Base-by-base conservation (phyloP, 2,329 filamentous ascomycete genomes). In the Fusarium pininemorale region DNA sequence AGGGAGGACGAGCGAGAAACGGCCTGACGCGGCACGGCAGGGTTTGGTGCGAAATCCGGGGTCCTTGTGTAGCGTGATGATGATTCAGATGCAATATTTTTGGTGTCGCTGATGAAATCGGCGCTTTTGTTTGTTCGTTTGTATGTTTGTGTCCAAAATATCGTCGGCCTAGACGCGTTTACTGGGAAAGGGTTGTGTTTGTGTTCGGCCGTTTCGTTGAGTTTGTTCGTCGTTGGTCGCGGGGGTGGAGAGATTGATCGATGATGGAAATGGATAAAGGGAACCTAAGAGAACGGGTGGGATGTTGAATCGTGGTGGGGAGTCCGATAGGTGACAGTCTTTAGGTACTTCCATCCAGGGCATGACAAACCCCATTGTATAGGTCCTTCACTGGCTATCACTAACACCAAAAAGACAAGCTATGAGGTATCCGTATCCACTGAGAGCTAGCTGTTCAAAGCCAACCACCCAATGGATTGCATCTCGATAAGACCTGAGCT, bases 1-100 rank as follows among this genome's bases (percentile, higher is more conserved):
- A 48, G 45, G 45, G 72, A 45, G 55, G 55, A 66, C 54, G 65
- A 59, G 50, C 63, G 51, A 56, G 48, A 60, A 73, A 63, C 69
- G 48, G 58, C 64, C 69, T 73, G 57, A 57, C 54, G 72, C 68
- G 51, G 69, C 72, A 74, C 72, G 51, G 65, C 72, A 74, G 69
- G 66, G 53, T 53, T 56, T 53, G 56, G 60, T 57, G 58, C 56
- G 64, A 73, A 73, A 60, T 69, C 59, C 41, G 59, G 65, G 70
- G 59, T 47, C 38, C 47, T 70, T 63, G 64, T 74, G 72, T 75
- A 73, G 70, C 66, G 53, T 73, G 67, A 60, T 51, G 50, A 37
- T 66, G 53, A 66, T 50, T 70, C 53, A 66, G 60, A 39, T 59
- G 66, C 32, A 50, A 65, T 24, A 42, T 54, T 59, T 55, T 8